Base-by-base conservation (phyloP, 352 stramenopile species). In the Halophytophthora batemanensis region DNA sequence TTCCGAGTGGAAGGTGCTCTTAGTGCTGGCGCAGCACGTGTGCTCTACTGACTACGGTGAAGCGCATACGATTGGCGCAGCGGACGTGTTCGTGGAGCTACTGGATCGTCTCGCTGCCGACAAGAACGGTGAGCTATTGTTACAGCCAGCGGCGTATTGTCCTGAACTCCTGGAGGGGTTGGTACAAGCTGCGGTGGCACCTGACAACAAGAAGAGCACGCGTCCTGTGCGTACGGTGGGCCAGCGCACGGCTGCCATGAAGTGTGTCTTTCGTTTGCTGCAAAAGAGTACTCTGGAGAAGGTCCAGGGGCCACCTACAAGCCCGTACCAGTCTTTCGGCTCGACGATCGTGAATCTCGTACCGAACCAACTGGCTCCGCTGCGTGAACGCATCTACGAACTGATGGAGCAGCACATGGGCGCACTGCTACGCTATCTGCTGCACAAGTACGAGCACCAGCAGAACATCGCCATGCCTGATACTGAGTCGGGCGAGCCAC, bases 11-110 rank as follows among this genome's bases (percentile, higher is more conserved):
- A 93, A 95, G 34, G 49, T 97, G 51, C 64, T 97, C 54, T 61
- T 96, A 13, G 71, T 93, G 45, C 68, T 97, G 42, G 81, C 81
- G 1, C 59, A 87, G 43, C 87, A 92, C 52, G 82, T 96, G 34
- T 90, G 75, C 58, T 80, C 69, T 40, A 61, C 66, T 10, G 49
- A 71, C 42, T 89, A 82, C 55, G 64, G 62, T 38, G 81, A 93
- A 56, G 56, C 49, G 8, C 83, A 96, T 57, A 86, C 69, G 5
- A 77, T 93, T 39, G 87, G 79, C 35, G 86, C 83, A 22, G 87
- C 87, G 1, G 88, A 97, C 49, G 82, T 95, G 23, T 91, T 97
- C 54, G 61, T 97, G 7, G 81, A 96, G 60, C 70, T 96, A 19
- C 56, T 96, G 18, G 86, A 97, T 35, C 70, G 86, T 1, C 69